Evolutionary conservation across 805 yeast species (phyloP).

Genomic region (Candida nitratophila): DNA sequence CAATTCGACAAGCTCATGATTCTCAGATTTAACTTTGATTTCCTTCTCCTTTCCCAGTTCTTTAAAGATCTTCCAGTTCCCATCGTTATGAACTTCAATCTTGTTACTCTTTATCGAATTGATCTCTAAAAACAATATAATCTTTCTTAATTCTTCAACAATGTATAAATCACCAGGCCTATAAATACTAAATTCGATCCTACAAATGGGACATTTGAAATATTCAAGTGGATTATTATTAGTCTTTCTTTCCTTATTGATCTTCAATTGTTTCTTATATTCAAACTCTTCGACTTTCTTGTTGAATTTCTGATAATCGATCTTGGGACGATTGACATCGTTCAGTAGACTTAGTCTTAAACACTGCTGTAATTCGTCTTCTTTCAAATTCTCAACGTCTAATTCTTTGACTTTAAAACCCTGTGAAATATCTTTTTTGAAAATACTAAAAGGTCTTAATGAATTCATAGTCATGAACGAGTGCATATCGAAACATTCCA

Average conservation of each 20-base stretch:
- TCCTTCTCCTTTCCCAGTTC: neutral
- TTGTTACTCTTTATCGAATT: conserved; percentile 11
- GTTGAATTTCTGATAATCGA: conserved; percentile 12
- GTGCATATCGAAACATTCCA: conserved; percentile 28
- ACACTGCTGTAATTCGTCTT: conserved; percentile 6
- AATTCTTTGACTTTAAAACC: neutral
- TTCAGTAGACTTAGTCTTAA: conserved; percentile 16
- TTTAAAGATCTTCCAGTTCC: conserved; percentile 16
- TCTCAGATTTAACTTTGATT: too few species aligned
- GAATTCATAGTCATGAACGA: conserved; percentile 23
- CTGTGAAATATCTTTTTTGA: neutral
- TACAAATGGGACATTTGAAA: conserved; percentile 29
- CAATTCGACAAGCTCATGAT: neutral
- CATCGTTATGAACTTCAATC: conserved; percentile 21
- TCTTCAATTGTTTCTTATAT: conserved; percentile 14
- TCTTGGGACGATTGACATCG: conserved; percentile 17
- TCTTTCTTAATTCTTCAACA: conserved; percentile 23
- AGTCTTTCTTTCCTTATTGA: conserved; percentile 10
- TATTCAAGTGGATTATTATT: conserved; percentile 21
- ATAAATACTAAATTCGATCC: conserved; percentile 25
- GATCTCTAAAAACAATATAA: conserved; percentile 10
- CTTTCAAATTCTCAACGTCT: neutral
- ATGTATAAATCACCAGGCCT: conserved; percentile 25
- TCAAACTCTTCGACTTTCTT: conserved; percentile 8
- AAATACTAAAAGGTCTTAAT: conserved; percentile 20